Conservation (phyloP, 257 asterid species). For the Lithospermum erythrorhizon region DNA sequence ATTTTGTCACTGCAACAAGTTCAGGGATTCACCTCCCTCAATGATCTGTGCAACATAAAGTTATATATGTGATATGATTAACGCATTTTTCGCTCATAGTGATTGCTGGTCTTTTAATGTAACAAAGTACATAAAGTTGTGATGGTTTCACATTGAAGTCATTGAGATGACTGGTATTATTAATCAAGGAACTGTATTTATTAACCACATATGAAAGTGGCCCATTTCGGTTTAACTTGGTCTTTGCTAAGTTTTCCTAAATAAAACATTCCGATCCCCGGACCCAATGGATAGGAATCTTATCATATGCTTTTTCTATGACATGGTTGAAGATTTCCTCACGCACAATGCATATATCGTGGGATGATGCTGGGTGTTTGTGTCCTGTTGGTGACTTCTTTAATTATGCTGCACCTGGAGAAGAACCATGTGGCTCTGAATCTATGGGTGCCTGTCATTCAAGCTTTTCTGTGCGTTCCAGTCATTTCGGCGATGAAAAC, state of each 20-base stretch:
- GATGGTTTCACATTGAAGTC: not conserved
- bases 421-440: conserved; percentile 23
- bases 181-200: too few relatives aligned
- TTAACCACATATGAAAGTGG: not conserved
- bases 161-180: too few relatives aligned
- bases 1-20: not conserved
- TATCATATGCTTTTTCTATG: not conserved
- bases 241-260: not conserved
- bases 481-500: conserved; percentile 18
- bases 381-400: conserved; percentile 94
- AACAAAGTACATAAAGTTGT: too few relatives aligned
- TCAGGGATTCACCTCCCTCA: too few relatives aligned
- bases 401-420: conserved; percentile 78
- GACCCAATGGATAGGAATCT: not conserved
- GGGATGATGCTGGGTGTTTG: conserved; percentile 86
- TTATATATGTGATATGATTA: too few relatives aligned
- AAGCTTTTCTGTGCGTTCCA: conserved; percentile 4
- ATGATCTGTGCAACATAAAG: too few relatives aligned
- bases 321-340: conserved; percentile 61
- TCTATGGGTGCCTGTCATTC: conserved; percentile 10
- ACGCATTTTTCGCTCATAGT: too few relatives aligned
- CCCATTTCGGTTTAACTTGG: not conserved
- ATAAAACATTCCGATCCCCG: too few relatives aligned
- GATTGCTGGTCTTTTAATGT: too few relatives aligned
- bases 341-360: conserved; percentile 83